Percentiles rank a stretch among this genome's conserved stretches.
Evolutionary conservation across 164 flowering plant species (phyloP).

Genomic region (Magnolia changhungtana): DNA sequence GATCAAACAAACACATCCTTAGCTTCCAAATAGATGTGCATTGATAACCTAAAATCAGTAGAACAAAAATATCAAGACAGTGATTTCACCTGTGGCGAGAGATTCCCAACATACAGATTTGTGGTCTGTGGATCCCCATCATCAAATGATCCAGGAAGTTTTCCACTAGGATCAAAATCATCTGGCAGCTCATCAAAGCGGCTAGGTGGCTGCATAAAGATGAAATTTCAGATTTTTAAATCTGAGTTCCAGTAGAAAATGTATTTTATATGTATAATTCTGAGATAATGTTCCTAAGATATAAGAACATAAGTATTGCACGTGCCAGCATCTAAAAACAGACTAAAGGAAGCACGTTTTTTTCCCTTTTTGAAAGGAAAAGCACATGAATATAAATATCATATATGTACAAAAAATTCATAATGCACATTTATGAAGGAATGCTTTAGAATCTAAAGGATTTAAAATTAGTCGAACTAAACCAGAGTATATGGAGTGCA

Average conservation of each 20-base stretch:
- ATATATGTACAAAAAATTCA: too few relatives aligned
- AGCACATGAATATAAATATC: too few relatives aligned
- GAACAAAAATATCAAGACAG: slow-evolving; percentile 2
- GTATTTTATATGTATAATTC: too few relatives aligned
- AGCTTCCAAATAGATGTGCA: not conserved
- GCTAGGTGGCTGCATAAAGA: slow-evolving; percentile 49
- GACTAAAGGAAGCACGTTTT: too few relatives aligned
- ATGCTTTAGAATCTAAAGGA: too few relatives aligned
- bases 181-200: slow-evolving; percentile 98
- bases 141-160: slow-evolving; percentile 91
- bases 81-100: slow-evolving; percentile 75
- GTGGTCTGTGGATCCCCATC: slow-evolving; percentile 99
- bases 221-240: slow-evolving; percentile 1
- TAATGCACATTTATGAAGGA: too few relatives aligned
- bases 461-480: too few relatives aligned
- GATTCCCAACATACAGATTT: slow-evolving; percentile 98
- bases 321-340: too few relatives aligned
- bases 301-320: too few relatives aligned
- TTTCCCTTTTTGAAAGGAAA: too few relatives aligned
- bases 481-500: too few relatives aligned
- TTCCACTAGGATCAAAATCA: slow-evolving; percentile 95
- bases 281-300: too few relatives aligned
- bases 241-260: not conserved
- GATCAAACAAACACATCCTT: not conserved
- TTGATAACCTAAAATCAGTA: not conserved